Percentiles rank a stretch among this genome's conserved stretches.
phyloP scores from a whole-genome alignment of 192 early-diverging fungal species.

The Coemansia sp. region DNA sequence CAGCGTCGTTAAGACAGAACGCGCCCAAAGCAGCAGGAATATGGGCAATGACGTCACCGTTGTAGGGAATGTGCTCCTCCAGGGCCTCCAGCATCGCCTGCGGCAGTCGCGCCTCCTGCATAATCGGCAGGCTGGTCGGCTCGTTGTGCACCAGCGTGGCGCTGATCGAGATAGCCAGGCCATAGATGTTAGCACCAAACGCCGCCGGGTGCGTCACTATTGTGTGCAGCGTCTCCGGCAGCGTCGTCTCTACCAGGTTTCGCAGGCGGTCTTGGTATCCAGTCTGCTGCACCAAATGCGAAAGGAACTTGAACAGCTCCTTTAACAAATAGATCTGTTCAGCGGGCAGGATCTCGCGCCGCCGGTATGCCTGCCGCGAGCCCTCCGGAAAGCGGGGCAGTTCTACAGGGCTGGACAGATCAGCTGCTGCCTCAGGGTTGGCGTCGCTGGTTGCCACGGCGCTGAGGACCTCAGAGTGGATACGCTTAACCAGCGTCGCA shows the following conservation, averaged over 20 bases:
- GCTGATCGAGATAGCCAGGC: constrained; percentile 88
- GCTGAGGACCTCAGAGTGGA: constrained; percentile 56
- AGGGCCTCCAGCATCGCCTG: constrained; percentile 74
- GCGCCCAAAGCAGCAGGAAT: constrained; percentile 94
- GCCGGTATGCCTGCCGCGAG: constrained; percentile 40
- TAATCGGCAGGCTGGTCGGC: constrained; percentile 88
- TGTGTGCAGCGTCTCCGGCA: constrained; percentile 71
- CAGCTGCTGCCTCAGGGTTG: constrained; percentile 25
- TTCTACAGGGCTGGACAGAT: constrained; percentile 38
- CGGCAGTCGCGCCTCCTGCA: constrained; percentile 90
- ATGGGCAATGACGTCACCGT: constrained; percentile 75
- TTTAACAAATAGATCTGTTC: constrained; percentile 78
- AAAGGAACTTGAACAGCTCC: constrained; percentile 85
- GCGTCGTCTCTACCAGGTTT: constrained; percentile 87
- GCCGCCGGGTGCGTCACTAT: constrained; percentile 73
- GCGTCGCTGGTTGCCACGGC: constrained; percentile 35
- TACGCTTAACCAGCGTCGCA: constrained; percentile 71
- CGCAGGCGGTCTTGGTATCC: constrained; percentile 88
- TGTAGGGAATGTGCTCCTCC: constrained; percentile 70
- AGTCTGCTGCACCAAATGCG: constrained; percentile 93
- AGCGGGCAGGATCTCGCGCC: constrained; percentile 59
- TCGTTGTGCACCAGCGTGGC: constrained; percentile 98
- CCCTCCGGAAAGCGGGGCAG: constrained; percentile 25
- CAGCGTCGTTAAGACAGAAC: constrained; percentile 86
- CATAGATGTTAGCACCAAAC: constrained; percentile 83